Base-by-base conservation (phyloP, 768 basidiomycete genomes). In the Mycena chlorophos region DNA sequence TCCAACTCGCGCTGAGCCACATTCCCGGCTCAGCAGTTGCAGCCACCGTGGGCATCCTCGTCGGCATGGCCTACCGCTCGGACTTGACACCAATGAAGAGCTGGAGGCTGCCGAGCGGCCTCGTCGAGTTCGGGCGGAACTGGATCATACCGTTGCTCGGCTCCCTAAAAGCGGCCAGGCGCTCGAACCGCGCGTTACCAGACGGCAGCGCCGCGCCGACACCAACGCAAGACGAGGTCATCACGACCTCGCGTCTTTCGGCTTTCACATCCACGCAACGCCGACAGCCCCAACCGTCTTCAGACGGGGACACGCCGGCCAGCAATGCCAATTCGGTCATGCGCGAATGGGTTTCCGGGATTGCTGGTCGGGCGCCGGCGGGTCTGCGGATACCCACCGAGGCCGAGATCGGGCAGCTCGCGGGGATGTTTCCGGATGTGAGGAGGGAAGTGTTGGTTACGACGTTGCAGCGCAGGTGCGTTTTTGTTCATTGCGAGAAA, bases 371-470 rank as follows among this genome's bases (percentile, higher is more conserved):
- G 42, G 73, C 77, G n/a, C 77, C 73, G 45, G 69, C 81, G 27
- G 83, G 85, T 20, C 78, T 90, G 50, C 78, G 89, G 38, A 84
- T 85, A 12, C 89, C 91, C 1, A 79, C 79, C 23, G 89, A 92
- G 30, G 75, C 81, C 25, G 94, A 96, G 70, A 89, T 95, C 50
- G 69, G 75, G 6, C 84, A 89, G 45, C 64, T 95, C 51, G 81
- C 82, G 43, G 78, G 72, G 47, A 94, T 97, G 88, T 97, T 97
- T 67, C 93, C 94, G 20, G 83, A 89, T 66, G 65, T 90, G 26
- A 80, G 82, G 31, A 77, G 91, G 46, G 88, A 91, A 49, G 79
- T 84, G 22, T 74, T 95, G 10, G 79, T 94, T 2, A 81, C 80
- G 20, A 87, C 92, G 12, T 72, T 97, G 34, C 92, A 94, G 67